Percentiles rank a stretch among this genome's conserved stretches.
phyloP scores from a whole-genome alignment of 2,329 filamentous ascomycete species.

The Blumeria hordei region DNA sequence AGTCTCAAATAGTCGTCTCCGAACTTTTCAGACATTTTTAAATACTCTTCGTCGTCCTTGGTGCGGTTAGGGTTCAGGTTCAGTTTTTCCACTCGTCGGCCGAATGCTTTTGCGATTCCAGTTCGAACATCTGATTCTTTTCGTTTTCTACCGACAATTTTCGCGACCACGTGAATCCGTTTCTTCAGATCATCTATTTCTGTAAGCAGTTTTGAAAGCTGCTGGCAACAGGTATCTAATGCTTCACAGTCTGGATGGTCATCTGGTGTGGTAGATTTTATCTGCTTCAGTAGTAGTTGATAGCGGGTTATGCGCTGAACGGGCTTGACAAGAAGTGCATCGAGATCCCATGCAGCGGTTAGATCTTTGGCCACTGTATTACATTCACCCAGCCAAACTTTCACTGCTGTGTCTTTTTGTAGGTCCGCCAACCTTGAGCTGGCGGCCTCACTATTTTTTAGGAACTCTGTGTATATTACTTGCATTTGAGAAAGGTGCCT shows the following conservation, averaged over 20 bases:
- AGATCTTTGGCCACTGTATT: conserved; percentile 79
- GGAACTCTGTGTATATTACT: conserved; percentile 32
- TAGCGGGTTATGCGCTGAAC: conserved; percentile 91
- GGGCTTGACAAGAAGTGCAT: conserved; percentile 90
- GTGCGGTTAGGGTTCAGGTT: conserved; percentile 48
- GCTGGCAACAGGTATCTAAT: conserved; percentile 28
- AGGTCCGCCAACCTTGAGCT: conserved; percentile 36
- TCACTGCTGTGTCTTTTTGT: conserved; percentile 37
- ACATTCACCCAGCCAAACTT: conserved; percentile 81
- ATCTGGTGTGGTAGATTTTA: conserved; percentile 54
- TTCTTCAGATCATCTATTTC: conserved; percentile 94
- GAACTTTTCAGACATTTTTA: conserved; percentile 62
- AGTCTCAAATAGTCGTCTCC: conserved; percentile 79
- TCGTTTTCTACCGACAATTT: conserved; percentile 60
- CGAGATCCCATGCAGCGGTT: conserved; percentile 81
- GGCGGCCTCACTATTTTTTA: conserved; percentile 37
- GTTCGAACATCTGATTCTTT: conserved; percentile 67
- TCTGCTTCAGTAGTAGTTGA: conserved; percentile 57
- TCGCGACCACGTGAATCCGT: conserved; percentile 74
- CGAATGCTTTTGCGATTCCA: conserved; percentile 63
- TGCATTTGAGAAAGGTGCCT: conserved; percentile 35
- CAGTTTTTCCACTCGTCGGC: conserved; percentile 31
- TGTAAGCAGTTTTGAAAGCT: conserved; percentile 41
- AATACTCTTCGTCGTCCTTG: conserved; percentile 56
- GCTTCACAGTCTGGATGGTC: conserved; percentile 62